Evolutionary conservation across 2,329 filamentous ascomycete species (phyloP).

Genomic region (Apiospora saccharicola): DNA sequence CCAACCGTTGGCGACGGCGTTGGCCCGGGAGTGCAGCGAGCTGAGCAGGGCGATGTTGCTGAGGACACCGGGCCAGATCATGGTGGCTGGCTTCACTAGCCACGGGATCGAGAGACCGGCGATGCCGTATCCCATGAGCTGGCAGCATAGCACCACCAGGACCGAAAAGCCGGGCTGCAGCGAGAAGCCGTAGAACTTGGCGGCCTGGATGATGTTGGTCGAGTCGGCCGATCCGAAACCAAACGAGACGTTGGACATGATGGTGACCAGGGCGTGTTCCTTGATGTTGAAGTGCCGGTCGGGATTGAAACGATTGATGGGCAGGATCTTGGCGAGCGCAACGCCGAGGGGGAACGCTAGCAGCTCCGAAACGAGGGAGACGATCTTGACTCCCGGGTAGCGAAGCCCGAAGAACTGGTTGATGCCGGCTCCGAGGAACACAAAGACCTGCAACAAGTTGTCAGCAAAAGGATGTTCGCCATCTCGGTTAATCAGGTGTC

Average conservation of each 20-base stretch:
- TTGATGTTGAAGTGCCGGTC: constrained; percentile 56
- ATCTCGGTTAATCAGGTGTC: too few relatives aligned
- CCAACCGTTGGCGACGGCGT: constrained; percentile 53
- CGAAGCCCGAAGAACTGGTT: constrained; percentile 56
- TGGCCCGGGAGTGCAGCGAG: constrained; percentile 50
- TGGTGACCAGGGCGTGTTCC: constrained; percentile 54
- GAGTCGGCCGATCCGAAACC: constrained; percentile 54
- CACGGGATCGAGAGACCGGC: constrained; percentile 57
- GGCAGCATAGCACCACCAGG: constrained; percentile 37
- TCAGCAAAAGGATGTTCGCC: constrained; percentile 22
- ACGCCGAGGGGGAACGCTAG: constrained; percentile 52
- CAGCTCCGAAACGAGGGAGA: constrained; percentile 53
- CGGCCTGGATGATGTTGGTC: constrained; percentile 57
- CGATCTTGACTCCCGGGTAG: constrained; percentile 54
- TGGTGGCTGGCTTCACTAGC: constrained; percentile 54
- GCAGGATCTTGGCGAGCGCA: constrained; percentile 47
- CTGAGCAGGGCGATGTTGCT: constrained; percentile 57
- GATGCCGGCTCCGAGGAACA: constrained; percentile 53
- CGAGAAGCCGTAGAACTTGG: constrained; percentile 49
- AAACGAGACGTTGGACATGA: constrained; percentile 58
- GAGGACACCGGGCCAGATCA: constrained; percentile 59
- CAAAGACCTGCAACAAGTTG: constrained; percentile 43
- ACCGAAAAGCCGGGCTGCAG: constrained; percentile 40
- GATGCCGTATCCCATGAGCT: constrained; percentile 56
- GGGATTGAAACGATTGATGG: constrained; percentile 49